Evolutionary conservation across 2,329 filamentous ascomycete genomes (phyloP).

Genomic region (Clarireedia sp.): DNA sequence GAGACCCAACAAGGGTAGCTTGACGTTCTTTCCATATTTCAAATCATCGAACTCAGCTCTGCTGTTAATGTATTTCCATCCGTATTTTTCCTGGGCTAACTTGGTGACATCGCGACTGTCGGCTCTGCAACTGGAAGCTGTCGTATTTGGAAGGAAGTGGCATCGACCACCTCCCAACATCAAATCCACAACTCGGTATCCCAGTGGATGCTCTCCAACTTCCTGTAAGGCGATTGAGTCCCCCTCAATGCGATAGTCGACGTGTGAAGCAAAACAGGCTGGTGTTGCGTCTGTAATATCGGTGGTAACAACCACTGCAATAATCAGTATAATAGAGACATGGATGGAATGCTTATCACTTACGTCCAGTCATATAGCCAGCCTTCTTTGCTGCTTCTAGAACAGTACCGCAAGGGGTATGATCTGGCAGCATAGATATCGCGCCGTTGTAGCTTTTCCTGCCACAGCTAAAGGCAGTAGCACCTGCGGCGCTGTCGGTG

Average conservation of each 20-base stretch:
- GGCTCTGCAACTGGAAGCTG: slow-evolving; percentile 68
- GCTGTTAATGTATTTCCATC: slow-evolving; percentile 70
- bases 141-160: slow-evolving; percentile 81
- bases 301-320: slow-evolving; percentile 75
- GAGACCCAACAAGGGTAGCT: slow-evolving; percentile 73
- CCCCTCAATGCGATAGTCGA: slow-evolving; percentile 69
- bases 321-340: background rate
- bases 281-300: slow-evolving; percentile 93
- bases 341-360: background rate
- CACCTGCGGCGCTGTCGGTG: slow-evolving; percentile 94
- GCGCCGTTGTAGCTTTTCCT: slow-evolving; percentile 95
- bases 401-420: slow-evolving; percentile 80
- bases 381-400: slow-evolving; percentile 89
- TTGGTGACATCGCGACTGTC: slow-evolving; percentile 71
- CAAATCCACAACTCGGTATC: slow-evolving; percentile 76
- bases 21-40: slow-evolving; percentile 51
- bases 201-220: slow-evolving; percentile 78
- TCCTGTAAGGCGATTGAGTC: slow-evolving; percentile 91
- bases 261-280: slow-evolving; percentile 88
- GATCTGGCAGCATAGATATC: slow-evolving; percentile 80
- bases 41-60: slow-evolving; percentile 70
- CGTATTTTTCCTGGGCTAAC: slow-evolving; percentile 64
- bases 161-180: slow-evolving; percentile 91
- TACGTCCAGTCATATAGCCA: slow-evolving; percentile 74
- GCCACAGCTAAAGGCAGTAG: slow-evolving; percentile 90